Evolutionary conservation across 148 eudicot genomes (phyloP).

Genomic region (Mesembryanthemum crystallinum): DNA sequence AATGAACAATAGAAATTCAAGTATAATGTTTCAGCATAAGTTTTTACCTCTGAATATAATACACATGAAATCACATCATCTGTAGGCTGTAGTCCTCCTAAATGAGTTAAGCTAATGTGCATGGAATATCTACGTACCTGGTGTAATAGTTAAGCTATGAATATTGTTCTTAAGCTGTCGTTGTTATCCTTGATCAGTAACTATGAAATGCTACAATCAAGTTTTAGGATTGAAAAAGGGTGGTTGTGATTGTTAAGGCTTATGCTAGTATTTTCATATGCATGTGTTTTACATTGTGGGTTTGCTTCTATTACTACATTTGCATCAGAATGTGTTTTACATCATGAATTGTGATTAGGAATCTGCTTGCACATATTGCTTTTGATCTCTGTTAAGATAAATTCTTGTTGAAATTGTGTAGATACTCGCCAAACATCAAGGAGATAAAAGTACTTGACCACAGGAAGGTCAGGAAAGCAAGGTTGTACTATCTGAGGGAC

Average conservation of each 20-base stretch:
- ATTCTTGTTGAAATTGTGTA: conserved; percentile 20
- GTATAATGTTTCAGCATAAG: no score
- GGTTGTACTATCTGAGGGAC: conserved; percentile 83
- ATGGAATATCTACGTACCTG: background rate
- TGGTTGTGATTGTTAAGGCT: background rate
- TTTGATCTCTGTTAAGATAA: background rate
- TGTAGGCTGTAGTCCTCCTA: background rate
- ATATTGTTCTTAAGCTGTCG: no score
- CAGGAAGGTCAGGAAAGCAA: conserved; percentile 90
- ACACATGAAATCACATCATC: background rate
- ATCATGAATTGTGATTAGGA: no score
- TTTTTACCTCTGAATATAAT: background rate
- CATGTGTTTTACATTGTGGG: no score
- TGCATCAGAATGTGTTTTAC: background rate
- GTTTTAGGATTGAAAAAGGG: background rate
- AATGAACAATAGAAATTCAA: background rate
- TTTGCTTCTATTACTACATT: no score
- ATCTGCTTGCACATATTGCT: background rate
- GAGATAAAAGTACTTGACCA: conserved; percentile 73
- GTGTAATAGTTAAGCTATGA: background rate
- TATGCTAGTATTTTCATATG: background rate
- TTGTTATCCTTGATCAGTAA: no score
- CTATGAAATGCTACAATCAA: background rate
- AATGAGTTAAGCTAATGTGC: background rate
- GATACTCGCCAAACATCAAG: conserved; percentile 88